These are phyloP conservation scores for Podospora pseudoanserina DNA, from an alignment of 495 filamentous ascomycete species.

Conservation along the genomic window DNA sequence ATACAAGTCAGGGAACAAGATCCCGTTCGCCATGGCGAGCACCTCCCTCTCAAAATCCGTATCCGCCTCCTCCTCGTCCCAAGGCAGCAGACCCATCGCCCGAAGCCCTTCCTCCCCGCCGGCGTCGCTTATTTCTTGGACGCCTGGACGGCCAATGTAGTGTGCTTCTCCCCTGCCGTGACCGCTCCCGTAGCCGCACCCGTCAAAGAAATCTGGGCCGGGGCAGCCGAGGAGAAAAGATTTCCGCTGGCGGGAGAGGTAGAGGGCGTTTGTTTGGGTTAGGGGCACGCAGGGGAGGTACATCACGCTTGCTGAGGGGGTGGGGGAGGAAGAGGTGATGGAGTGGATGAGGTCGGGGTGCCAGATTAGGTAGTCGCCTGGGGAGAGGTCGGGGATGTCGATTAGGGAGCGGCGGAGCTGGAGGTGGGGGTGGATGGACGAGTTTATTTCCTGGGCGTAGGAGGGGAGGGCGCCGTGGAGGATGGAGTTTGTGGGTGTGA, in stretches of 20 bases:
- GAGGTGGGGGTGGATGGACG: slow-evolving; percentile 71
- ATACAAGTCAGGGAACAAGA: slow-evolving; percentile 46
- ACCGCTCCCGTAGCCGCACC: slow-evolving; percentile 26
- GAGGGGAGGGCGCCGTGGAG: slow-evolving; percentile 78
- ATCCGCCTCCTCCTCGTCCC: slow-evolving; percentile 33
- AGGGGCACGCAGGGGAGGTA: slow-evolving; percentile 82
- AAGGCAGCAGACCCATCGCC: slow-evolving; percentile 49
- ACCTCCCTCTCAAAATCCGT: slow-evolving; percentile 30
- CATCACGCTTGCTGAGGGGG: slow-evolving; percentile 50
- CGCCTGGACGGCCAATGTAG: slow-evolving; percentile 48
- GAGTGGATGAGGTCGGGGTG: slow-evolving; percentile 62
- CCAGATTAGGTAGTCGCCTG: slow-evolving; percentile 88
- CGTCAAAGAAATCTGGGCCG: slow-evolving; percentile 58
- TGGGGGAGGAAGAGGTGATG: slow-evolving; percentile 11
- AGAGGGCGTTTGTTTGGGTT: slow-evolving; percentile 71
- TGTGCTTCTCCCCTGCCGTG: slow-evolving; percentile 49
- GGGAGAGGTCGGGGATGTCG: slow-evolving; percentile 64
- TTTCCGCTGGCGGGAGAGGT: slow-evolving; percentile 67
- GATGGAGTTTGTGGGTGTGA: slow-evolving; percentile 43
- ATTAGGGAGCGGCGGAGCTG: slow-evolving; percentile 67
- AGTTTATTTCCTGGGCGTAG: slow-evolving; percentile 68
- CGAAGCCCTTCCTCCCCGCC: slow-evolving; percentile 44
- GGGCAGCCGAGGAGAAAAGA: slow-evolving; percentile 60
- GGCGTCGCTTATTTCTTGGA: slow-evolving; percentile 43
- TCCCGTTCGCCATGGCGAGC: slow-evolving; percentile 39